Evolutionary conservation across 176 grass and related monocot genomes (phyloP), one percentile per base, ranked within the genome.

Genomic region (Thinopyrum elongatum): DNA sequence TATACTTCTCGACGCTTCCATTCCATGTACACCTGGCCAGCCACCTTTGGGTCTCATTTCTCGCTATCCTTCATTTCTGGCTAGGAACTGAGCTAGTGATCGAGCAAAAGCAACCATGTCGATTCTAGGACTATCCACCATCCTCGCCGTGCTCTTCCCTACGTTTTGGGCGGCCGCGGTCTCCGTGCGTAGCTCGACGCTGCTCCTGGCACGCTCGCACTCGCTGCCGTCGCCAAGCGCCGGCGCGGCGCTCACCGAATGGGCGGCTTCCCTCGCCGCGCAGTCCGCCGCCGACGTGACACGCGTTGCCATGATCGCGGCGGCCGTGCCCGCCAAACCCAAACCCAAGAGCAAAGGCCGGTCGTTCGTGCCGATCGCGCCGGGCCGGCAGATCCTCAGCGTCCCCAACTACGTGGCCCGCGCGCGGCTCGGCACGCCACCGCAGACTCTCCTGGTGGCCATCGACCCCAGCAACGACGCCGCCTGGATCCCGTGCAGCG

Each of bases 381-480:
- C 90, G 28, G 95, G 95, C 0, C 58, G 80, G 1, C 88, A 97
- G 83, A 85, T 97, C 57, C 84, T 97, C 30, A 72, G 92, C 76
- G 86, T 94, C 22, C 90, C 95, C 26, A 94, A 84, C 88, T 97
- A 97, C 89, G 80, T 97, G 46, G 95, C 91, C 46, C 90, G 95
- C 67, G 95, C 88, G 17, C 65, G 53, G 10, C 71, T 97, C 21
- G 92, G 92, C 49, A 88, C 90, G 35, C 92, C 90, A 35, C 4
- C 84, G 60, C 95, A 97, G 89, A 3, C 62, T 12, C 76, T 97
- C 26, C 88, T 94, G 53, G 59, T 94, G 8, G 95, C 95, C 83
- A 82, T 97, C 81, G 95, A 97, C 86, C 93, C 90, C 59, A 97
- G 92, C 84, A 94, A 87, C 61, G 95, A 94, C 62, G 90, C 88